A percentile compares a stretch with the other conserved stretches of the same genome.
Evolutionary conservation across 1,139 yeast species (phyloP).

Genomic region (Blastobotrys illinoisensis): DNA sequence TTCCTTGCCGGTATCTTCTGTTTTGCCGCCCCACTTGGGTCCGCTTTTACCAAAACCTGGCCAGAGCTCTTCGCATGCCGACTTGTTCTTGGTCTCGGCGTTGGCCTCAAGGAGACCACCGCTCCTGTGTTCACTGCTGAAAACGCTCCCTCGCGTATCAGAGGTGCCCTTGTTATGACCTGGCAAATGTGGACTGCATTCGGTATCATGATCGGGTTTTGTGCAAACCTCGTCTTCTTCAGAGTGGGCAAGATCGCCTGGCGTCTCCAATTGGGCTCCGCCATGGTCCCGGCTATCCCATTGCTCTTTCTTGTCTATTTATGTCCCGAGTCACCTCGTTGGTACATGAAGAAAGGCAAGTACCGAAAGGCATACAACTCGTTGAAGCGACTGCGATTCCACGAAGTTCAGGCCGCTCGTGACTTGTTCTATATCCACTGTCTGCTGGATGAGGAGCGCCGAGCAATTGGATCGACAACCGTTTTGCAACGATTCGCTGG

Average conservation of each 20-base stretch:
- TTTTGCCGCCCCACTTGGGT: slow-evolving; percentile 31
- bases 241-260: slow-evolving; percentile 39
- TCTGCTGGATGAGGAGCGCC: slow-evolving; percentile 57
- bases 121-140: slow-evolving; percentile 84
- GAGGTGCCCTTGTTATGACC: slow-evolving; percentile 78
- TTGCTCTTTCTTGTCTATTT: slow-evolving; percentile 19
- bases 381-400: slow-evolving; percentile 44
- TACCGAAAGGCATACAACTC: slow-evolving; percentile 53
- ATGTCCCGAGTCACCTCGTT: slow-evolving; percentile 50
- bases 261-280: slow-evolving; percentile 21
- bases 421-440: slow-evolving; percentile 70
- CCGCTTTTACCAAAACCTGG: slow-evolving; percentile 65
- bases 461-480: slow-evolving; percentile 31
- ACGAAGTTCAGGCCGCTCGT: slow-evolving; percentile 60
- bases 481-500: slow-evolving; percentile 36
- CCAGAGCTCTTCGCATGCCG: slow-evolving; percentile 69
- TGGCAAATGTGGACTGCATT: slow-evolving; percentile 88
- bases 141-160: slow-evolving; percentile 64
- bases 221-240: slow-evolving; percentile 56
- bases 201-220: slow-evolving; percentile 77
- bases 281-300: slow-evolving; percentile 29
- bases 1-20: slow-evolving; percentile 62
- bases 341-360: slow-evolving; percentile 57
- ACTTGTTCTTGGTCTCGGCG: slow-evolving; percentile 66
- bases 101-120: slow-evolving; percentile 75